Conservation (phyloP, 371 early-diverging fungal species). For the Furculomyces boomerangus region DNA sequence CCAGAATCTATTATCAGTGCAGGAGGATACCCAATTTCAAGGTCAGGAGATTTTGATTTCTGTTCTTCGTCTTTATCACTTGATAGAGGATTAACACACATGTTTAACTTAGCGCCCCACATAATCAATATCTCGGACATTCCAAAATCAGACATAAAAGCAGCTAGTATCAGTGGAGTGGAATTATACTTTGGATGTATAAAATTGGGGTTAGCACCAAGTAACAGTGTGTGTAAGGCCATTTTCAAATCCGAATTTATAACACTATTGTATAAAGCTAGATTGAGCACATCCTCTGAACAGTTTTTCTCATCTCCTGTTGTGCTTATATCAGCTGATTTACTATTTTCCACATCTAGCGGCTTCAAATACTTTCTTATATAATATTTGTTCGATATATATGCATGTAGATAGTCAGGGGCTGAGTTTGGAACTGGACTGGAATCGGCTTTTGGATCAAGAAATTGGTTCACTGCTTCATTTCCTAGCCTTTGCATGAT, state of each 20-base stretch:
- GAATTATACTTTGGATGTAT: constrained; percentile 18
- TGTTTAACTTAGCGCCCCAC: constrained; percentile 31
- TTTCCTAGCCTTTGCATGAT: constrained; percentile 73
- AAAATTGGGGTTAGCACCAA: constrained; percentile 59
- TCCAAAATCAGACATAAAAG: constrained; percentile 34
- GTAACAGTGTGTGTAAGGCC: constrained; percentile 38
- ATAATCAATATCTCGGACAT: constrained; percentile 36
- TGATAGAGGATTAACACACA: no score
- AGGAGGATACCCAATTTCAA: neutral
- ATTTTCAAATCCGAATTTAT: constrained; percentile 31
- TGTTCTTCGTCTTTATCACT: no score
- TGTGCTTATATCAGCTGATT: constrained; percentile 7
- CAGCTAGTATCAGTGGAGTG: constrained; percentile 42
- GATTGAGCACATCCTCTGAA: no score
- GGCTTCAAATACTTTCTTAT: constrained; percentile 34
- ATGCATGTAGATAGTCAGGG: constrained; percentile 44
- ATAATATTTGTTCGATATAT: constrained; percentile 56
- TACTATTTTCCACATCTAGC: neutral
- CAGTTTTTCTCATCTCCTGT: no score
- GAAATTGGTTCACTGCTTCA: constrained; percentile 45
- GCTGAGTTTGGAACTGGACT: constrained; percentile 5
- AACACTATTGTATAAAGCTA: constrained; percentile 37
- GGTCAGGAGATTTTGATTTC: no score
- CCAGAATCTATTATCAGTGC: constrained; percentile 26
- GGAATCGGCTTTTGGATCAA: constrained; percentile 27